phyloP scores from a whole-genome alignment of 2,329 filamentous ascomycete species.

The Gliomastix tumulicola region DNA sequence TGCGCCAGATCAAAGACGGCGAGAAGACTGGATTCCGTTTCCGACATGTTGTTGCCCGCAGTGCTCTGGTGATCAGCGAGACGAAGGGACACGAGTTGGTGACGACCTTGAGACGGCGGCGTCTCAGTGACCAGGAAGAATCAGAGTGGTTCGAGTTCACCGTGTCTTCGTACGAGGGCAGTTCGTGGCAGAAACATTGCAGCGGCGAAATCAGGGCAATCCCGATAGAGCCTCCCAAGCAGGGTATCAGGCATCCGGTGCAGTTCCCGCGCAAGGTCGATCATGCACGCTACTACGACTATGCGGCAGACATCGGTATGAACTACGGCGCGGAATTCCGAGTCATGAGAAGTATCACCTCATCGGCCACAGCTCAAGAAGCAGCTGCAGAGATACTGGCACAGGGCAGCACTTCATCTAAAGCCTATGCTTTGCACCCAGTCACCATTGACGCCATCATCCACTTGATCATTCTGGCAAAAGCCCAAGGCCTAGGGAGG shows the following conservation, averaged over 20 bases:
- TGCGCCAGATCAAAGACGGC: constrained; percentile 1
- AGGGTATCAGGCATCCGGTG: too few relatives aligned
- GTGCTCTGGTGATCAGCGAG: not conserved
- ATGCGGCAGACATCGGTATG: not conserved
- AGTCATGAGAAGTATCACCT: not conserved
- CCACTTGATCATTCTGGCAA: not conserved
- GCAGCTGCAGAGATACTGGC: too few relatives aligned
- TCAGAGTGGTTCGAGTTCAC: not conserved
- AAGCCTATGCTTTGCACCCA: constrained; percentile 7
- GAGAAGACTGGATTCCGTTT: not conserved
- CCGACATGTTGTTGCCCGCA: not conserved
- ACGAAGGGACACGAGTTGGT: not conserved
- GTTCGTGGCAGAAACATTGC: not conserved
- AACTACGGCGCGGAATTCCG: not conserved
- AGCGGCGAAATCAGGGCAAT: not conserved
- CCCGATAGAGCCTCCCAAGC: too few relatives aligned
- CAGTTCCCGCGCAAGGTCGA: not conserved
- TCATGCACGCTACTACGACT: not conserved
- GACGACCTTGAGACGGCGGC: not conserved
- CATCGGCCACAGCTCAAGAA: constrained; percentile 3
- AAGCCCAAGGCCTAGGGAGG: not conserved
- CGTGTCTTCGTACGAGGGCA: not conserved
- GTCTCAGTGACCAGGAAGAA: not conserved
- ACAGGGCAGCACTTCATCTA: too few relatives aligned
- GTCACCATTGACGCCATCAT: constrained; percentile 5